These are phyloP conservation scores for Amborella trichopoda DNA, from an alignment of 164 flowering plant genomes.

Conservation along the genomic window DNA sequence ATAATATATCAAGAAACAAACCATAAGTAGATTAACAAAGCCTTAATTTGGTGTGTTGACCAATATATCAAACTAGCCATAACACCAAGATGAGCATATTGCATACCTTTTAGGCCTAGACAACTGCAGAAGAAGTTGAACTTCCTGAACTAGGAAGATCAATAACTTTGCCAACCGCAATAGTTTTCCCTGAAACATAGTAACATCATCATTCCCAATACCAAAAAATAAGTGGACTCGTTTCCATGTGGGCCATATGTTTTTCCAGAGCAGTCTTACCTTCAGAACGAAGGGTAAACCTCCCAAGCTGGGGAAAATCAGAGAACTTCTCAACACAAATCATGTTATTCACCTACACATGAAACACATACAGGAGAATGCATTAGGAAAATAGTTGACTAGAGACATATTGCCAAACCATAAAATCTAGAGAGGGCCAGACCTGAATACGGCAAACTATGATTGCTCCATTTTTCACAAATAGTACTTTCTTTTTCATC, in stretches of 20 bases:
- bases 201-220: background rate
- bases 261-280: constrained; percentile 43
- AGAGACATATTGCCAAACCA: background rate
- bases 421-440: background rate
- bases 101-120: too few species aligned
- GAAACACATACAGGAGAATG: background rate
- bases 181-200: constrained; percentile 56
- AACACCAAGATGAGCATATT: too few species aligned
- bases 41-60: too few species aligned
- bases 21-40: too few species aligned
- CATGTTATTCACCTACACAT: constrained; percentile 53
- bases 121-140: too few species aligned
- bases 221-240: background rate
- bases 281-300: constrained; percentile 96
- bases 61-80: too few species aligned
- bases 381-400: background rate
- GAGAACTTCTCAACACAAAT: constrained; percentile 84
- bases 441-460: constrained; percentile 92
- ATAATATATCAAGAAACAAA: too few species aligned
- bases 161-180: constrained; percentile 80
- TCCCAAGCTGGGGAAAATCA: constrained; percentile 90
- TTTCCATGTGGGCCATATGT: background rate
- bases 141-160: constrained; percentile 22
- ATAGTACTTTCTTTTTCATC: constrained; percentile 76
- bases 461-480: constrained; percentile 87